Conservation (phyloP, 2,329 filamentous ascomycete species). For the Fusarium transvaalense region DNA sequence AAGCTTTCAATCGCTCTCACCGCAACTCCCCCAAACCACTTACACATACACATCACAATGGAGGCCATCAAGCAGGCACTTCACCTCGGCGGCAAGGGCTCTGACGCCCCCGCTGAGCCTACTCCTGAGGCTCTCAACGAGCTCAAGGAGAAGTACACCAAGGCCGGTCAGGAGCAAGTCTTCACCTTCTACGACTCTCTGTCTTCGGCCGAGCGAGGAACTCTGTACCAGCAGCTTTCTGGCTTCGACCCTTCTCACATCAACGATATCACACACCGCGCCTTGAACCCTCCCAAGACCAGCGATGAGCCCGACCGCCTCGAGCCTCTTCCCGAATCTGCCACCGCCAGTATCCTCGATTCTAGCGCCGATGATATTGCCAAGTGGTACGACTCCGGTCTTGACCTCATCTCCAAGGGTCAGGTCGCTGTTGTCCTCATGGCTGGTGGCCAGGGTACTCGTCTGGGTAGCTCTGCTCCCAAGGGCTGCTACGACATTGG, state of each 20-base stretch:
- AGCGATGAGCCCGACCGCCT: constrained; percentile 69
- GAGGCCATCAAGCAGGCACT: constrained; percentile 60
- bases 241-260: constrained; percentile 87
- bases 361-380: constrained; percentile 82
- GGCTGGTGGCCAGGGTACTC: constrained; percentile 96
- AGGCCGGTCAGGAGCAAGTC: constrained; percentile 83
- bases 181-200: constrained; percentile 88
- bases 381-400: constrained; percentile 84
- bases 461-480: constrained; percentile 91
- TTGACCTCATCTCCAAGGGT: constrained; percentile 83
- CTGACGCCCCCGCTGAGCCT: constrained; percentile 62
- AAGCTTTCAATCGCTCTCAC: constrained; percentile 28
- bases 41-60: constrained; percentile 52
- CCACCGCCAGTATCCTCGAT: constrained; percentile 91
- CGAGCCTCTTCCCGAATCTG: constrained; percentile 88
- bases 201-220: constrained; percentile 76
- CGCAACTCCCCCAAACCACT: constrained; percentile 31
- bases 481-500: constrained; percentile 99
- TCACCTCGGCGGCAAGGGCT: constrained; percentile 53
- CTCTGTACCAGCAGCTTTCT: constrained; percentile 84
- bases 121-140: constrained; percentile 74
- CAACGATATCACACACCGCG: constrained; percentile 86
- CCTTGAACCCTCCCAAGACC: constrained; percentile 80
- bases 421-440: constrained; percentile 91
- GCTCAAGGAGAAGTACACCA: constrained; percentile 78